A percentile compares a stretch with the other conserved stretches of the same genome.
Evolutionary conservation across 2,329 filamentous ascomycete species (phyloP).

Genomic region (Colletotrichum sp.): DNA sequence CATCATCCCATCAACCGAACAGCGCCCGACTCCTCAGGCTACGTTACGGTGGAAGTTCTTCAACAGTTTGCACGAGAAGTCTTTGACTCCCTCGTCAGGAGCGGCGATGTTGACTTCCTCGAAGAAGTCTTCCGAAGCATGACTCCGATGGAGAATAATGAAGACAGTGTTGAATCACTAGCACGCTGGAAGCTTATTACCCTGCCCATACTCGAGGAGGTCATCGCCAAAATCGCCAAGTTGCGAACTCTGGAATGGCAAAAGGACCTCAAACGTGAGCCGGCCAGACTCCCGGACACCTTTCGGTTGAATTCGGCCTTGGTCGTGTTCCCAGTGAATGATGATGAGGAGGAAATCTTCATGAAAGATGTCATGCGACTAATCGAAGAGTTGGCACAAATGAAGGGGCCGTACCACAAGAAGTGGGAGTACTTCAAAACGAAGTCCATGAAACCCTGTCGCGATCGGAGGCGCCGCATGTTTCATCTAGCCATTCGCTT

Average conservation of each 20-base stretch:
- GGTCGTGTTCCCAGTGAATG: background rate
- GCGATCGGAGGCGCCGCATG: background rate
- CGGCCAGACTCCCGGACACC: background rate
- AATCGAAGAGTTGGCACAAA: background rate
- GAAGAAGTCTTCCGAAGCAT: background rate
- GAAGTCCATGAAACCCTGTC: background rate
- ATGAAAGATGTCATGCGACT: background rate
- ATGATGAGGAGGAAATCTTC: background rate
- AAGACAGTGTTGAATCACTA: background rate
- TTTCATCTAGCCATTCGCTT: background rate
- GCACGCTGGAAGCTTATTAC: background rate
- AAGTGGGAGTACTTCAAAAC: background rate
- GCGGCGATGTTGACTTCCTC: background rate
- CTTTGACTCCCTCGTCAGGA: background rate
- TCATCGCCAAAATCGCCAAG: background rate
- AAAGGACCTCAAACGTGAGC: background rate
- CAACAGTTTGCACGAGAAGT: background rate
- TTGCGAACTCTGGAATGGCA: slow-evolving; percentile 1
- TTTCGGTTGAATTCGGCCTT: background rate
- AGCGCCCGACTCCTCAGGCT: background rate
- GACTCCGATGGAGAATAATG: background rate
- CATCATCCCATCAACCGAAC: background rate
- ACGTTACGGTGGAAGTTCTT: background rate
- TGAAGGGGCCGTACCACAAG: background rate
- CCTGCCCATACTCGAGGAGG: background rate